phyloP scores from a whole-genome alignment of 192 early-diverging fungal genomes.

The Gaertneriomyces semiglobifer region DNA sequence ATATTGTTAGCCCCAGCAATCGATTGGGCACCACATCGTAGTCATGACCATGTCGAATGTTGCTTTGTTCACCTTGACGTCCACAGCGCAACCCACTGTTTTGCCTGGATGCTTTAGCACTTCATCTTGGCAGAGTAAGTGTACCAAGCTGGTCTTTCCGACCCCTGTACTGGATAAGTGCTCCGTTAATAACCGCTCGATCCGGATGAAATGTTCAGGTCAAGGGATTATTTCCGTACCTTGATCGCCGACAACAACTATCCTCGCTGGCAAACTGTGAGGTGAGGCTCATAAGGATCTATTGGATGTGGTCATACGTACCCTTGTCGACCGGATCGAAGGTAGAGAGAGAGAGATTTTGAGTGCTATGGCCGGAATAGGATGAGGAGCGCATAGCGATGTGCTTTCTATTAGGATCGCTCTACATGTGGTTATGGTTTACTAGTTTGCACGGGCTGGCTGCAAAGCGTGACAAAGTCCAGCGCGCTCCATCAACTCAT shows the following conservation, averaged over 20 bases:
- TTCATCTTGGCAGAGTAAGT: slow-evolving; percentile 50
- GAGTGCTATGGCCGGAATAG: too few relatives aligned
- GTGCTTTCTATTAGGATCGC: too few relatives aligned
- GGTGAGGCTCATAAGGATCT: neutral
- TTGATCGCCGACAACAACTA: slow-evolving; percentile 30
- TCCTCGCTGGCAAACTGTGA: slow-evolving; percentile 2
- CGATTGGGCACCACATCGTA: slow-evolving; percentile 3
- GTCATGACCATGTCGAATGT: neutral
- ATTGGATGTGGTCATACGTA: neutral
- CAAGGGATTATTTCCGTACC: slow-evolving; percentile 6
- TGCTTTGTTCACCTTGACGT: slow-evolving; percentile 44
- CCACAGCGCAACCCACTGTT: slow-evolving; percentile 52
- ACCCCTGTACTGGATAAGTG: slow-evolving; percentile 18
- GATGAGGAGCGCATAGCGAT: too few relatives aligned
- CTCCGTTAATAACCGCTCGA: neutral
- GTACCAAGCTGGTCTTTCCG: slow-evolving; percentile 55
- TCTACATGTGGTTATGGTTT: too few relatives aligned
- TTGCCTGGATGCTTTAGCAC: slow-evolving; percentile 30
- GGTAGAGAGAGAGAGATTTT: slow-evolving; percentile 9
- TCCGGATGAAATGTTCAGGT: neutral
- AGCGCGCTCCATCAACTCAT: too few relatives aligned
- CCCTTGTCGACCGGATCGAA: slow-evolving; percentile 28
- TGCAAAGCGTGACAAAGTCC: too few relatives aligned
- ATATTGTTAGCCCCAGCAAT: slow-evolving; percentile 5
- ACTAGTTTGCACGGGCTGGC: too few relatives aligned